Evolutionary conservation across 2,329 filamentous ascomycete species (phyloP).

Genomic region (Podosphaera fusca): DNA sequence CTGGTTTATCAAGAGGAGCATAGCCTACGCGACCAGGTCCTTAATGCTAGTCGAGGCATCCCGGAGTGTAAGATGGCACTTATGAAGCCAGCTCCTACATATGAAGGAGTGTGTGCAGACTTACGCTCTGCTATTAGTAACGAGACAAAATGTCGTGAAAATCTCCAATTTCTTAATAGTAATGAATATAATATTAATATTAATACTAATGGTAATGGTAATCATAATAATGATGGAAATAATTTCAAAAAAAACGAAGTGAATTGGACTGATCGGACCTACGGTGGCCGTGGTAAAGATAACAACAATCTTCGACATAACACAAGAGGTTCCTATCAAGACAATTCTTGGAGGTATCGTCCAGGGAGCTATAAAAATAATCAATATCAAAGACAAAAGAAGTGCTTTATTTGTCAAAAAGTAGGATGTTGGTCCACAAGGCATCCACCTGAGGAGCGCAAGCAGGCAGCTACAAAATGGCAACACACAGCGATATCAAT

Average conservation of each 20-base stretch:
- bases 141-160: not conserved
- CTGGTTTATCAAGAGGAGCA: too few species aligned
- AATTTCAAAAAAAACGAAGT: too few species aligned
- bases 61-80: too few species aligned
- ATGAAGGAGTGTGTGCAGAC: not conserved
- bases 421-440: not conserved
- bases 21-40: not conserved
- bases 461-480: not conserved
- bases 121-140: not conserved
- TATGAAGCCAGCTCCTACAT: too few species aligned
- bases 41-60: too few species aligned
- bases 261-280: too few species aligned
- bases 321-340: not conserved
- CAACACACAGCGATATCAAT: not conserved
- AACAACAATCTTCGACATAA: not conserved
- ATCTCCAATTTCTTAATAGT: too few species aligned
- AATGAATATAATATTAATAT: too few species aligned
- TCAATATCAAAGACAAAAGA: not conserved
- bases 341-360: not conserved
- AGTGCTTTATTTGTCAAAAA: constrained; percentile 1
- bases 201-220: too few species aligned
- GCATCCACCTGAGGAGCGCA: not conserved
- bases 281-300: too few species aligned
- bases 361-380: not conserved
- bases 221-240: too few species aligned